Base-by-base conservation (phyloP, 768 basidiomycete species). In the Amanita subjunquillea region DNA sequence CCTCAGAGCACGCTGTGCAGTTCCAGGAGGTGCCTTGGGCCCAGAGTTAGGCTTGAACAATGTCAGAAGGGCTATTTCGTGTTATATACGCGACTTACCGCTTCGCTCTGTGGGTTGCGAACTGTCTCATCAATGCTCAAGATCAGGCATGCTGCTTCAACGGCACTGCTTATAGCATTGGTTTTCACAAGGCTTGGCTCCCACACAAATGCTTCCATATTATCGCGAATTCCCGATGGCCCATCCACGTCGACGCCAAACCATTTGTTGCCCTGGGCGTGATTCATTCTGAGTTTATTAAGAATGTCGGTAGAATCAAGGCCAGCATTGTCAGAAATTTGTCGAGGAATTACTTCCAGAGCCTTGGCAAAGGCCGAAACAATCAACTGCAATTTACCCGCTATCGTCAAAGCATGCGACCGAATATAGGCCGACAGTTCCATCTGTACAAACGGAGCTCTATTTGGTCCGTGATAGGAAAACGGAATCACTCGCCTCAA, bases 121-220 rank as follows among this genome's bases (percentile, higher is more conserved):
- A 98, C 93, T 4, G 96, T 99, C 74, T 99, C 96, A 62, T 99
- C 96, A 3, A 99, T 90, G 58, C 90, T 93, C 53, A 99, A 71
- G 59, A 98, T 91, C 65, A 99, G 67, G 68, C 90, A 97, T 9
- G 96, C 95, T 8, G 96, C 96, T 69, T 99, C 96, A 8, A 90
- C 77, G 4, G 96, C 96, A 62, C 94, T 95, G 66, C 83, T 86
- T 62, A 99, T 84, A 22, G 96, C 96, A 62, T 99, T 99, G 43
- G 83, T 70, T 72, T 98, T 99, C 62, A 98, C 90, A 54, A 98
- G 74, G 57, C 87, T 87, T 13, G 96, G 95, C 65, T 98, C 96
- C 95, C 96, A 98, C 6, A 99, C 95, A 62, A 98, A 99, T 42
- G 90, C 87, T 49, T 91, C 91, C 85, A 98, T 85, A 69, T 98